These are phyloP conservation scores for Karstenula rhodostoma DNA, from an alignment of 2,329 filamentous ascomycete genomes.

Conservation along the genomic window DNA sequence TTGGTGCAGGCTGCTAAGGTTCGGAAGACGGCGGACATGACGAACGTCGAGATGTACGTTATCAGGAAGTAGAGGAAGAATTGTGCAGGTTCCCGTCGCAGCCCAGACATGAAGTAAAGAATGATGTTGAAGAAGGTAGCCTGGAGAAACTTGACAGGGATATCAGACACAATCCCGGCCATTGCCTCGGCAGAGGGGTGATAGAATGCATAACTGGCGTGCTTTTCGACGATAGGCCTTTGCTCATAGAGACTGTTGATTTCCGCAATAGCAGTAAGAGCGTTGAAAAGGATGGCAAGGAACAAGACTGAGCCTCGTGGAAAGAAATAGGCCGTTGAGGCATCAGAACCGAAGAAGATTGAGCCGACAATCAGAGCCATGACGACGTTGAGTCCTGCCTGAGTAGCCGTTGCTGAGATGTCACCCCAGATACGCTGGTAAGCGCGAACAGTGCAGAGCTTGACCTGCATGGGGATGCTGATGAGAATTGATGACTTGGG, in stretches of 20 bases:
- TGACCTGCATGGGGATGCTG: constrained; percentile 57
- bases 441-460: constrained; percentile 39
- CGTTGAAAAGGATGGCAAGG: constrained; percentile 68
- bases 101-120: constrained; percentile 85
- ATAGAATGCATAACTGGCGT: constrained; percentile 83
- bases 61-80: constrained; percentile 85
- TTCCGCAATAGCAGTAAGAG: constrained; percentile 65
- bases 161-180: constrained; percentile 81
- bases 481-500: constrained; percentile 67
- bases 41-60: constrained; percentile 62
- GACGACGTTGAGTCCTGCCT: constrained; percentile 59
- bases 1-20: constrained; percentile 77
- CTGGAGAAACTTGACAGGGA: constrained; percentile 80
- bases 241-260: constrained; percentile 72
- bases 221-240: constrained; percentile 90
- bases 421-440: constrained; percentile 48
- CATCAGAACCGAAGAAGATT: constrained; percentile 63
- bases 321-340: constrained; percentile 62
- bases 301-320: constrained; percentile 66
- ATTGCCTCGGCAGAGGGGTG: constrained; percentile 86
- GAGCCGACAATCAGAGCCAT: constrained; percentile 69
- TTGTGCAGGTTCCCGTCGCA: constrained; percentile 73
- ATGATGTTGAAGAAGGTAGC: constrained; percentile 77
- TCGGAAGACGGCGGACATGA: constrained; percentile 85
- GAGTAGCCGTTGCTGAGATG: constrained; percentile 40